Conservation (phyloP, 2,329 filamentous ascomycete species). For the Sarocladium strictum region DNA sequence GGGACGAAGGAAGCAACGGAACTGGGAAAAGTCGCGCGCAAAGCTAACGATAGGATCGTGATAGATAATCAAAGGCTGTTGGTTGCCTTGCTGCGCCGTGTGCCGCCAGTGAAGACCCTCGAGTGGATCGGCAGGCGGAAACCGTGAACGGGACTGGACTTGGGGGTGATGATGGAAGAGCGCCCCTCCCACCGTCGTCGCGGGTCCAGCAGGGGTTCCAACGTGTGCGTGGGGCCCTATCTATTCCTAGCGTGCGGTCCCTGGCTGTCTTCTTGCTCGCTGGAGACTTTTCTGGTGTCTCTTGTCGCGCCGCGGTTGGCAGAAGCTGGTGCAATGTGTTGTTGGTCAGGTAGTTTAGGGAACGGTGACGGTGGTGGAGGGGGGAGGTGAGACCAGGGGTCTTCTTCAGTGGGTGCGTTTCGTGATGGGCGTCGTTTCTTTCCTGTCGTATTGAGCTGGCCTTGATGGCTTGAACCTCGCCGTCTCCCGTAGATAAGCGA, state of each 20-base stretch:
- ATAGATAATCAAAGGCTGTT: conserved; percentile 1
- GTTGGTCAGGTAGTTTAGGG: background rate
- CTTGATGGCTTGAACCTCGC: no score
- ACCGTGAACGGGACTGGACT: background rate
- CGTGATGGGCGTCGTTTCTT: background rate
- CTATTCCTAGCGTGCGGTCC: background rate
- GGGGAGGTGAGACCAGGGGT: conserved; percentile 5
- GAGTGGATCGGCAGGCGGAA: conserved; percentile 2
- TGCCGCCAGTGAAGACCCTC: background rate
- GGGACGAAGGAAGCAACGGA: background rate
- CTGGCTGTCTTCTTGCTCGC: background rate
- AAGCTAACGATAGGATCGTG: background rate
- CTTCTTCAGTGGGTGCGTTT: background rate
- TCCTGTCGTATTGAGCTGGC: no score
- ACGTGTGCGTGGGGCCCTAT: background rate
- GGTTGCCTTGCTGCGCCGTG: background rate
- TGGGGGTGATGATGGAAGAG: background rate
- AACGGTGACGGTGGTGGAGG: conserved; percentile 6
- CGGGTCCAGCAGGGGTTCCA: background rate
- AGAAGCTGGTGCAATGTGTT: background rate
- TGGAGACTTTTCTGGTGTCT: background rate
- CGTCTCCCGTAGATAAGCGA: no score
- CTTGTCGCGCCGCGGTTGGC: background rate
- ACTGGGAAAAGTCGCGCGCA: conserved; percentile 2
- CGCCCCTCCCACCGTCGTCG: background rate